Evolutionary conservation across 2,329 filamentous ascomycete species (phyloP), one percentile per base, ranked within the genome.

Genomic region (Elsinoe australis): DNA sequence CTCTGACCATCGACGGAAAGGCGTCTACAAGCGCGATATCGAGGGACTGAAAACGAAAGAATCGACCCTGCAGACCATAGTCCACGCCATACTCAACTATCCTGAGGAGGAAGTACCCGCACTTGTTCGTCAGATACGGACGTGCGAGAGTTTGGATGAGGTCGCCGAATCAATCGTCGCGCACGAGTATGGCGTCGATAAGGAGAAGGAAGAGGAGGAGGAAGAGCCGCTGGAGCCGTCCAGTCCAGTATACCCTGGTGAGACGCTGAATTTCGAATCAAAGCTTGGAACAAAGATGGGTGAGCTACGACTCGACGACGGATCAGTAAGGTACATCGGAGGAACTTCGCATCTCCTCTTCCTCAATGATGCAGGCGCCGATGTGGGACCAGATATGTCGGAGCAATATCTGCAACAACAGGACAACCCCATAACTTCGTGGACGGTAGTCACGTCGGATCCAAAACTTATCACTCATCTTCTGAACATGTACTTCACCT

Each of bases 401-500:
- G 73, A 76, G 29, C 66, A 70, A 28, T 71, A 73, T 49, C 62
- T 66, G 12, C 45, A 48, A 39, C 67, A 72, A 14, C 70, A 75
- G 52, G 79, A 83, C 45, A 78, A 90, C 52, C 82, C 87, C 3
- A 74, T 92, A 47, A 81, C 79, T 15, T 89, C 83, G 47, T 98
- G 92, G 92, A 94, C 90, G 0, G 78, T 74, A 12, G 87, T 95
- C 36, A 95, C 87, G 1, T 73, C 80, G 44, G 87, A 95, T 62
- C 74, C 80, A 18, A 78, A 84, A 47, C 73, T 95, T 36, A 80
- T 95, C 56, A 77, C 82, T 12, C 90, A 95, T 64, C 78, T 98
- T 14, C 79, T 98, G 61, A 90, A 89, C 59, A 89, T 96, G 86
- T 98, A 98, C 67, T 96, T 96, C 68, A 87, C 82, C 58, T 96